Base-by-base conservation (phyloP, 495 filamentous ascomycete genomes). In the Hypoxylon intermedium region DNA sequence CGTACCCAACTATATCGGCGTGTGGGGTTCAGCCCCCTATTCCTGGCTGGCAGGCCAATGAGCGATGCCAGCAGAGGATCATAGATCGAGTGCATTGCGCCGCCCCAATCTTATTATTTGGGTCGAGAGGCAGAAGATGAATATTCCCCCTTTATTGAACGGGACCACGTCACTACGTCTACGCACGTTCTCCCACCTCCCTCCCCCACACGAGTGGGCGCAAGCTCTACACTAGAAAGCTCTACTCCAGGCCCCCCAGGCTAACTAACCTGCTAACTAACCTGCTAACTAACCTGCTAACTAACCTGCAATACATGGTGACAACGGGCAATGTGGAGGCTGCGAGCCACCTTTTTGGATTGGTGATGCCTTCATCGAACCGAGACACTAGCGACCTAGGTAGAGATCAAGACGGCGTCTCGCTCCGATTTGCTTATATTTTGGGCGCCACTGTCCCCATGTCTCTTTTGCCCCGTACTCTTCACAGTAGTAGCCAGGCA, bases 121-220 rank as follows among this genome's bases (percentile, higher is more conserved):
- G 49, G 50, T 44, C 46, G 26, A 46, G 0, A 55, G 33, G 45
- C 11, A 33, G 41, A 43, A 58, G 42, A 48, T 37, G 54, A 24
- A 54, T 59, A 60, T 53, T 58, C 43, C 61, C 61, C 56, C 62
- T 65, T 65, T 59, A 50, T 68, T 61, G 65, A 65, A 64, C 63
- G 65, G 58, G 53, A 70, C 65, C 68, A 70, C 68, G 68, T 70
- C 68, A 68, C 59, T 54, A 48, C 31, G 36, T 52, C 23, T 38
- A 38, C 66, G 65, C 58, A 70, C 43, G 60, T 28, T 51, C 16
- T 33, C 52, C 30, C 12, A 9, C 12, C 5, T 47, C 42, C n/a
- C 42, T 49, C 59, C 60, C 60, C 51, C 62, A 65, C 56, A 65
- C 51, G 53, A 28, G 52, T 53, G 56, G 50, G 46, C 46, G 31